phyloP scores from a whole-genome alignment of 2,329 filamentous ascomycete genomes.

The Ceratocystis variospora region DNA sequence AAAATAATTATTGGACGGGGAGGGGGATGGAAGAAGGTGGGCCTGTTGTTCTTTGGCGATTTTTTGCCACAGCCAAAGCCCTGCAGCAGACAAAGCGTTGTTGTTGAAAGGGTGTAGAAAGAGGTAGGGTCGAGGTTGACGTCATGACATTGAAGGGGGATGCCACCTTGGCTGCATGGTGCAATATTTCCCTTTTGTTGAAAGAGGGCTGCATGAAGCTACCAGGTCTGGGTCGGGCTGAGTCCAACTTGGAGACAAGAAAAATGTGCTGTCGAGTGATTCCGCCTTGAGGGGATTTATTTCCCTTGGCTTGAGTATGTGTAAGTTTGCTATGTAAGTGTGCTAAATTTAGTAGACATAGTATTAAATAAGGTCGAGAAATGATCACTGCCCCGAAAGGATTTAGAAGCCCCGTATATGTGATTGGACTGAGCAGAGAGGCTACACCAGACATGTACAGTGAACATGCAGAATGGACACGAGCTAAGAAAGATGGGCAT shows the following conservation, averaged over 20 bases:
- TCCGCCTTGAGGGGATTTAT: not conserved
- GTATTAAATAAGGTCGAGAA: not conserved
- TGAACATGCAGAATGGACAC: not conserved
- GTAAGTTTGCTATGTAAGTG: too few species aligned
- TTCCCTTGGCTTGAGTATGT: too few species aligned
- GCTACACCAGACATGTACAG: not conserved
- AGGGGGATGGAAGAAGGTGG: not conserved
- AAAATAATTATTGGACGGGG: not conserved
- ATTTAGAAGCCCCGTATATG: not conserved
- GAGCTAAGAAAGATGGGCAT: not conserved
- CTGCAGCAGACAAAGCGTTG: constrained; percentile 4
- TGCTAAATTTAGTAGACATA: constrained; percentile 1
- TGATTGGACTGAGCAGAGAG: not conserved
- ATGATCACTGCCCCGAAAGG: constrained; percentile 3
- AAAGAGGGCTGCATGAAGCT: not conserved
- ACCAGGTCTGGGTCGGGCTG: not conserved
- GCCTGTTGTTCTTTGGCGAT: not conserved
- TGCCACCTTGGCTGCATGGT: not conserved
- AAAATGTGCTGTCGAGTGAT: not conserved
- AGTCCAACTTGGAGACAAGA: not conserved
- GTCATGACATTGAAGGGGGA: not conserved
- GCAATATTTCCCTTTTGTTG: not conserved
- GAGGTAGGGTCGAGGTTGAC: not conserved
- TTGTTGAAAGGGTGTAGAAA: not conserved
- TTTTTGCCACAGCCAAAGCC: not conserved